These are phyloP conservation scores for Erigeron philadelphicus DNA, from an alignment of 140 eudicot species.

Conservation along the genomic window DNA sequence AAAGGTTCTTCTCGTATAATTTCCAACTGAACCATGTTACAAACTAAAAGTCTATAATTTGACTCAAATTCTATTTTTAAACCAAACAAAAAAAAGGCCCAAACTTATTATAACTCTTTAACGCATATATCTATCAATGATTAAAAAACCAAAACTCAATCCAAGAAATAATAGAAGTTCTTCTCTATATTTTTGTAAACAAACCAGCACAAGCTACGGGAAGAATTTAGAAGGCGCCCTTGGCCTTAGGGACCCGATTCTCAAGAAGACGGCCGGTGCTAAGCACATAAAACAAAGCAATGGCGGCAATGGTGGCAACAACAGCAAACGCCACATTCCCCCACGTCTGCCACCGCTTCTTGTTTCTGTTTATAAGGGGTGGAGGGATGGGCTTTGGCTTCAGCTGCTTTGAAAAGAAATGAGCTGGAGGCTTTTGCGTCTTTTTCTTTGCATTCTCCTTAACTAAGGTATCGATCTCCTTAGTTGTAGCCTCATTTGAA, in stretches of 20 bases:
- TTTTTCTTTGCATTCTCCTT: slow-evolving; percentile 29
- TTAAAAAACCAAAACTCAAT: slow-evolving; percentile 21
- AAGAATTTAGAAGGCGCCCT: slow-evolving; percentile 4
- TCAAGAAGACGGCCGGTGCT: slow-evolving; percentile 23
- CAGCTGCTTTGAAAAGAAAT: slow-evolving; percentile 41
- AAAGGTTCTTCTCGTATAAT: slow-evolving; percentile 28
- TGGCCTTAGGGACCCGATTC: slow-evolving; percentile 10
- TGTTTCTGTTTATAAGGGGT: slow-evolving; percentile 56
- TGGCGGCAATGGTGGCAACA: slow-evolving; percentile 22
- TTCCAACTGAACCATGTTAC: no score
- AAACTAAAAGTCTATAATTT: slow-evolving; percentile 21
- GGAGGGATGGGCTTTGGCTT: slow-evolving; percentile 73
- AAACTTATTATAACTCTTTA: slow-evolving; percentile 32
- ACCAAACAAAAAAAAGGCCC: slow-evolving; percentile 18
- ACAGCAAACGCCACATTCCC: slow-evolving; percentile 28
- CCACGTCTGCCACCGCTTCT: slow-evolving; percentile 45
- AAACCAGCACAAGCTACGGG: neutral
- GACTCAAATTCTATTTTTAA: slow-evolving; percentile 20
- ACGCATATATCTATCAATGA: slow-evolving; percentile 31
- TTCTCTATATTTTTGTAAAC: slow-evolving; percentile 28
- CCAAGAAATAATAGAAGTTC: slow-evolving; percentile 5
- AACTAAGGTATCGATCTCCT: slow-evolving; percentile 30
- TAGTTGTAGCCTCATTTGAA: slow-evolving; percentile 21
- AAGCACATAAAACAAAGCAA: slow-evolving; percentile 38
- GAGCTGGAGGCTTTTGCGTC: slow-evolving; percentile 34